Evolutionary conservation across 345 rosid species (phyloP), one percentile per base, ranked within the genome.

Genomic region (Linum lewisii): DNA sequence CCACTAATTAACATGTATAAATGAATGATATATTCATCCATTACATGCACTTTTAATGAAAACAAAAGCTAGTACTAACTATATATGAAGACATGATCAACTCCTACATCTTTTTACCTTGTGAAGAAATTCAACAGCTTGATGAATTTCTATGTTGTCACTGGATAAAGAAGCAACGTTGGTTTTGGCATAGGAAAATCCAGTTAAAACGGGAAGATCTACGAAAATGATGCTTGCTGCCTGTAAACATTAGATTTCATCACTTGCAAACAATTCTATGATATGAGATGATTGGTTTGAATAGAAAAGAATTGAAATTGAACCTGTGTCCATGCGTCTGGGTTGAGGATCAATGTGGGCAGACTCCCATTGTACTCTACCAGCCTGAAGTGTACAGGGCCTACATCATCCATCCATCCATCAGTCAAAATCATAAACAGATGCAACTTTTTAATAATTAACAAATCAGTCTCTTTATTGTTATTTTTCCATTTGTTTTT

Each of bases 161-260:
- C 63, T 24, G 32, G 56, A 29, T 24, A 52, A 15, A 47, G 68
- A 72, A 11, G 72, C 67, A 5, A 61, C 49, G 11, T 36, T 56
- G 7, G 60, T 72, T 59, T 58, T 76, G 7, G 80, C 59, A 65
- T 72, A 76, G 7, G 77, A 63, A 51, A 72, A 76, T 6, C 77
- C 77, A 6, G 80, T 69, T 4, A 77, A 72, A 37, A 76, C 77
- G 0, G 77, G 77, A 24, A 69, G 62, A 67, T 76, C 80, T 13
- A 70, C 16, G 19, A 75, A 75, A 19, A 75, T 70, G 24, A 75
- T 75, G 69, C 67, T 75, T 2, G 78, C 69, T 8, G 68, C 9
- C 80, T 76, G 61, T 20, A 54, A 20, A 54, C 2, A 53, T 21
- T 2, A 53, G 22, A 5, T 53, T 20, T 5, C 23, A 53, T 3